Base-by-base conservation (phyloP, 2,329 filamentous ascomycete genomes). In the Botrytis porri region DNA sequence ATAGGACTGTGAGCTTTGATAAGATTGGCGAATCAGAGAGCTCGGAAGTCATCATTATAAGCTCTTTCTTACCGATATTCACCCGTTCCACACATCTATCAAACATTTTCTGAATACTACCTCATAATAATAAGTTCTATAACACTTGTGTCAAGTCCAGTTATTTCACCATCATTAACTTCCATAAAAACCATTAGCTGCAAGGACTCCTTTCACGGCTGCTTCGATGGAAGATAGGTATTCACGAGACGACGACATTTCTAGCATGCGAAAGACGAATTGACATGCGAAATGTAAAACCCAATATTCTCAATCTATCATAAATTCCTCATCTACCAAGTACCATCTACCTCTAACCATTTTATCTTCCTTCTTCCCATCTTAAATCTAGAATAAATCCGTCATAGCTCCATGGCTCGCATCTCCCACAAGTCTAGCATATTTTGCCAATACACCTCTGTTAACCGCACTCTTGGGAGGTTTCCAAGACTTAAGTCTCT, bases 351-450 rank as follows among this genome's bases (percentile, higher is more conserved):
- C 45, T 66, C 63, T 65, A 65, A 8, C 2, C 63, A 66, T 18
- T 37, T 37, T n/a, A n/a, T 37, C 43, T 4, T 37, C 43, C 63
- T 4, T 35, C 22, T 25, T 10, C 10, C 16, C n/a, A 32, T 20
- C 43, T 57, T 16, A 3, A 18, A 10, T 39, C 77, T 51, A 89
- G 74, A 90, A 93, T 73, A 91, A 81, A 84, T 97, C 95, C 57
- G 95, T 97, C 83, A 97, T 92, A 14, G 94, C 94, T 8, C 95
- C 95, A 79, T 95, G 92, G 81, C 92, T 95, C 18, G 95, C 95
- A 87, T 98, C 95, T 1, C 94, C 92, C 0, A 98, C 95, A 79
- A 98, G 82, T 61, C 88, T 85, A 10, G 93, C 93, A 84, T 98
- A 98, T 86, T 98, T 98, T 8, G 93, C 95, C 84, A 98, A 80